These are phyloP conservation scores for Leucaena leucocephala DNA, from an alignment of 306 rosid species.

Conservation along the genomic window DNA sequence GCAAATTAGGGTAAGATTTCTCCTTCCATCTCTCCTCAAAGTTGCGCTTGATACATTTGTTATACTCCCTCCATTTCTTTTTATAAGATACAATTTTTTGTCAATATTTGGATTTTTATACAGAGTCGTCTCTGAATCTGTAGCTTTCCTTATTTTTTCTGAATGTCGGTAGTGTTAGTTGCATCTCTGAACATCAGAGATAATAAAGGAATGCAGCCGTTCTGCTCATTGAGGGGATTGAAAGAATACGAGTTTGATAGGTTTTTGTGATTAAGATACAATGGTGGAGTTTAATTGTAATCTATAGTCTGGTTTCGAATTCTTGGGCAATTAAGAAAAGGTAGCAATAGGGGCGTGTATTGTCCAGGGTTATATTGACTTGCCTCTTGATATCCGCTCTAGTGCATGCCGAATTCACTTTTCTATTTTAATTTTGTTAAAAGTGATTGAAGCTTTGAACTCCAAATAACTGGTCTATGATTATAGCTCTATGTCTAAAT, in stretches of 20 bases:
- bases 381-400: background rate
- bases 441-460: background rate
- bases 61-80: no score
- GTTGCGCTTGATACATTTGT: background rate
- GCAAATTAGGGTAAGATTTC: conserved; percentile 77
- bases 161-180: background rate
- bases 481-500: background rate
- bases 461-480: background rate
- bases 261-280: conserved; percentile 16
- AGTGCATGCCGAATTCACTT: background rate
- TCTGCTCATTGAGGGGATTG: conserved; percentile 24
- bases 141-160: background rate
- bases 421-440: background rate
- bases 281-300: background rate
- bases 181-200: conserved; percentile 1
- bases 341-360: background rate
- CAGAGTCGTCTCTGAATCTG: conserved; percentile 9
- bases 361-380: background rate
- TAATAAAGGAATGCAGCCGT: background rate
- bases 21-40: background rate
- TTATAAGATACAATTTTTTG: background rate
- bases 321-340: conserved; percentile 11
- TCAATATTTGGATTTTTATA: conserved; percentile 7
- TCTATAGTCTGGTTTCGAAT: background rate
- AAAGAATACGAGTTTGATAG: conserved; percentile 18